Conservation (phyloP, 2,329 filamentous ascomycete species). For the Thermochaetoides dissita region DNA sequence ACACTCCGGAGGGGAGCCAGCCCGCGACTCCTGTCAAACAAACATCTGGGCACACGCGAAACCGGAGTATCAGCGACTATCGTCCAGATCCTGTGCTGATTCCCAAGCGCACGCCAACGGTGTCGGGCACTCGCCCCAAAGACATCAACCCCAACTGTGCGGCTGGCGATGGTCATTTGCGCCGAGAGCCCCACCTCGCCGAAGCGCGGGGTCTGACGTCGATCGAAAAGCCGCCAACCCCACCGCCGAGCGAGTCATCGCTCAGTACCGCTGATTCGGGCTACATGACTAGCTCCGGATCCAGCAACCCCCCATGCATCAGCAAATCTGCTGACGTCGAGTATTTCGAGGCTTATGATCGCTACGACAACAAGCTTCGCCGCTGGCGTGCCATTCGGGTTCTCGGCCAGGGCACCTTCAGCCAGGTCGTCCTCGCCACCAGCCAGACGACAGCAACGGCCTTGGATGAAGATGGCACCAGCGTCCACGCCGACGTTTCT, state of each 20-base stretch:
- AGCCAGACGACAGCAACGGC: conserved; percentile 41
- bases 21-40: conserved; percentile 15
- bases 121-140: conserved; percentile 47
- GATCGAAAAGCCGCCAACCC: conserved; percentile 57
- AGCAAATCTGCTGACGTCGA: conserved; percentile 35
- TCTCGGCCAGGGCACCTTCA: conserved; percentile 89
- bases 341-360: conserved; percentile 55
- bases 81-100: conserved; percentile 56
- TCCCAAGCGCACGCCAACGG: conserved; percentile 58
- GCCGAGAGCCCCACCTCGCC: conserved; percentile 71
- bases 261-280: conserved; percentile 29
- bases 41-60: conserved; percentile 41
- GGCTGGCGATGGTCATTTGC: conserved; percentile 35
- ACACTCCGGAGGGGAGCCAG: background rate
- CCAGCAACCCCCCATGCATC: conserved; percentile 1
- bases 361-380: conserved; percentile 54
- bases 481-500: conserved; percentile 9
- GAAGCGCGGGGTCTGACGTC: conserved; percentile 59
- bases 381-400: conserved; percentile 67
- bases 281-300: too few relatives aligned
- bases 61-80: conserved; percentile 83
- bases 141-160: conserved; percentile 22
- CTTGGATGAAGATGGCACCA: conserved; percentile 12
- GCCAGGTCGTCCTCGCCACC: conserved; percentile 81
- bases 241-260: conserved; percentile 65